Base-by-base conservation (phyloP, 371 early-diverging fungal species). In the Mortierella sp. region DNA sequence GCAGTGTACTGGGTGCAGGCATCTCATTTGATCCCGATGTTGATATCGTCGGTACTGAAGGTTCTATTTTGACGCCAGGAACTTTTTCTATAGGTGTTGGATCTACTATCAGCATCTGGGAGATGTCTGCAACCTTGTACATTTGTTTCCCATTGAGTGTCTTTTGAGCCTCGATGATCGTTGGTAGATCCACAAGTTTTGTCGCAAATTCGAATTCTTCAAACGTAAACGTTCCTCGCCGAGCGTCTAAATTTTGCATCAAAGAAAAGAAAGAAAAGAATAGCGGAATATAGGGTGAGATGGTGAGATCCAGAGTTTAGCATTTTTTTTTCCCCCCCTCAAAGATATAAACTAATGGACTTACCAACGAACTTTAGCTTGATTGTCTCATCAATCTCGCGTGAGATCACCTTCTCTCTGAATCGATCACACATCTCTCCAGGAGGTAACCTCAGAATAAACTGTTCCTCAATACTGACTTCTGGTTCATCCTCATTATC, bases 111-210 rank as follows among this genome's bases (percentile, higher is more conserved):
- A 67, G 61, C 85, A 95, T 91, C 83, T 97, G 99, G 7, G 93
- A 96, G n/a, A 98, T 94, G 75, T 99, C 99, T 13, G 96, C 96
- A n/a, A 98, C 92, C 86, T 99, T 99, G 81, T 96, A 96, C 73
- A 97, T 89, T 78, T 98, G 98, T 77, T 97, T 97, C 66, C 94
- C 94, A 73, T 99, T 98, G 7, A 95, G 84, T 0, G 98, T 97
- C 80, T 98, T 96, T 71, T 98, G 98, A 8, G 98, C 91, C 85
- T 99, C 99, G 28, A 97, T 93, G 67, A 99, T 96, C 0, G 96
- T 96, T 15, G 99, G 99, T 67, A 99, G 82, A 84, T 97, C 98
- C 4, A 97, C 95, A 36, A 99, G 86, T 43, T 87, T 90, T 19
- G 93, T 90, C 13, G 86, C 75, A 63, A 93, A 94, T 13, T 77